Evolutionary conservation across 345 rosid genomes (phyloP).

Genomic region (Camelina sativa): DNA sequence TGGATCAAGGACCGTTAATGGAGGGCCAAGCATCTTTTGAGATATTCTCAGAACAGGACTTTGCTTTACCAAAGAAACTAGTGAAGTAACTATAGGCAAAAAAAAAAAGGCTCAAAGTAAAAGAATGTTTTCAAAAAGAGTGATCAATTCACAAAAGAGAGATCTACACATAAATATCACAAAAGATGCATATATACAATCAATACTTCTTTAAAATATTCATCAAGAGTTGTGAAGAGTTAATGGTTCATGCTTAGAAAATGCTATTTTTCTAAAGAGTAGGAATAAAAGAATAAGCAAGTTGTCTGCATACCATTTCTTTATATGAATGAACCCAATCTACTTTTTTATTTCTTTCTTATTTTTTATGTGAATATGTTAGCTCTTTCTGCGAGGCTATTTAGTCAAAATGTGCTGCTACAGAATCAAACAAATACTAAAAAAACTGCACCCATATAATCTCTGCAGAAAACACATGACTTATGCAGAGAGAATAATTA

Average conservation of each 20-base stretch:
- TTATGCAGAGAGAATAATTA: constrained; percentile 30
- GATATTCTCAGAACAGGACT: constrained; percentile 38
- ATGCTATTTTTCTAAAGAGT: constrained; percentile 7
- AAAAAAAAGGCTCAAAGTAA: constrained; percentile 23
- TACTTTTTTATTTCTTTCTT: background rate
- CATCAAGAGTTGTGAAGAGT: constrained; percentile 31
- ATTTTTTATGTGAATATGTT: background rate
- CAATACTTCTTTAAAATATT: constrained; percentile 11
- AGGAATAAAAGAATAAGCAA: constrained; percentile 23
- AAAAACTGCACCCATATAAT: constrained; percentile 26
- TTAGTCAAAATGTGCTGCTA: constrained; percentile 46
- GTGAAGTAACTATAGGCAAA: constrained; percentile 24
- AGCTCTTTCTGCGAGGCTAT: constrained; percentile 22
- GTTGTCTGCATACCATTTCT: constrained; percentile 30
- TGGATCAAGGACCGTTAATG: constrained; percentile 57
- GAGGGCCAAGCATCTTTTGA: constrained; percentile 39
- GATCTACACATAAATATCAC: constrained; percentile 10
- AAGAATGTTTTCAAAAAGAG: constrained; percentile 25
- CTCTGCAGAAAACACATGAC: constrained; percentile 41
- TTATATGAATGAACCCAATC: constrained; percentile 33
- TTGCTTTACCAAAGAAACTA: constrained; percentile 29
- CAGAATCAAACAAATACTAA: constrained; percentile 28
- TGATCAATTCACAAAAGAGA: constrained; percentile 26
- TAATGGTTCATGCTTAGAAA: constrained; percentile 43
- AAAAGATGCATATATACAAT: background rate